Percentiles rank a stretch among this genome's conserved stretches.
phyloP scores from a whole-genome alignment of 2,329 filamentous ascomycete genomes.

The Sarocladium kiliense region DNA sequence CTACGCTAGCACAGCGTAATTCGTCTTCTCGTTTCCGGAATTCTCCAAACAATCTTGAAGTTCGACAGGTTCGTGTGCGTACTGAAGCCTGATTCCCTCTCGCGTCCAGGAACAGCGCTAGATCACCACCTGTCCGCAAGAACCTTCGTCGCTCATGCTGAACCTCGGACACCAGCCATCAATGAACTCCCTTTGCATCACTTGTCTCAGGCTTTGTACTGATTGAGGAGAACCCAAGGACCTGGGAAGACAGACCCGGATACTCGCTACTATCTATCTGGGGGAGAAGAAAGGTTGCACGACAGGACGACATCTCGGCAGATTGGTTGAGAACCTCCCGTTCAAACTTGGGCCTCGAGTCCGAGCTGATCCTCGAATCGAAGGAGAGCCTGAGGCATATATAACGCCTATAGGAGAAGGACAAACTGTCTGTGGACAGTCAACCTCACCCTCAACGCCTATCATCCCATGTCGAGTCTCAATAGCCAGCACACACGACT shows the following conservation, averaged over 20 bases:
- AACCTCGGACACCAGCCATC: too few relatives aligned
- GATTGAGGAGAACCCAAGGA: background rate
- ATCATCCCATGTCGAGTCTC: background rate
- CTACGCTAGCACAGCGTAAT: too few relatives aligned
- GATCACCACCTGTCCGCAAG: too few relatives aligned
- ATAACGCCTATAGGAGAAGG: background rate
- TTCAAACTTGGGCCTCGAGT: background rate
- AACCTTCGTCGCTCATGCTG: too few relatives aligned
- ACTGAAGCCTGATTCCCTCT: too few relatives aligned
- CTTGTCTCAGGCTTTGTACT: background rate
- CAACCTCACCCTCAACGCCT: too few relatives aligned
- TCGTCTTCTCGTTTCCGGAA: too few relatives aligned
- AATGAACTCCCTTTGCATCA: too few relatives aligned
- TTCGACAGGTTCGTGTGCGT: background rate
- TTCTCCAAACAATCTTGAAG: background rate
- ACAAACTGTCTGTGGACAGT: background rate
- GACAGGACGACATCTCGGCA: background rate
- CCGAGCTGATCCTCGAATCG: background rate
- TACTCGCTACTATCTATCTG: background rate
- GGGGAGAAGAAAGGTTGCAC: background rate
- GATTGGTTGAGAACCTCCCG: background rate
- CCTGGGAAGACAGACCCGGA: background rate
- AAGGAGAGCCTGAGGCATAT: background rate
- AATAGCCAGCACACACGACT: background rate
- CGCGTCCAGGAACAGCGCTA: too few relatives aligned